Evolutionary conservation across 2,329 filamentous ascomycete species (phyloP).

Genomic region (Plenodomus tracheiphilus): DNA sequence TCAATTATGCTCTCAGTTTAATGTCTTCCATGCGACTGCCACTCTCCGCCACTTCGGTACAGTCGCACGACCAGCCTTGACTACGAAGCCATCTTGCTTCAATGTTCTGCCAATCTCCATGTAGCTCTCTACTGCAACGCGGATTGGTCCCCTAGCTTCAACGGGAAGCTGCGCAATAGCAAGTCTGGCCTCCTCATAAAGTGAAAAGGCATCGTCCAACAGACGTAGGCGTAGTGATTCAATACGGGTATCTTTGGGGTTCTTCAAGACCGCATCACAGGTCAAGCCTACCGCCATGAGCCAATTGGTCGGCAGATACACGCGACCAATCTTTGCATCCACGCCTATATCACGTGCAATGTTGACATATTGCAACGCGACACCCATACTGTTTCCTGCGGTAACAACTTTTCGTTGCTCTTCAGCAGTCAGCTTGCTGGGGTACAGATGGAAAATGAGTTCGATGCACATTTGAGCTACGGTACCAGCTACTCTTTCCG

Average conservation of each 20-base stretch:
- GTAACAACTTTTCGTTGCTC: slow-evolving; percentile 53
- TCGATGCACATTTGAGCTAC: slow-evolving; percentile 71
- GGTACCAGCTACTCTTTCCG: slow-evolving; percentile 70
- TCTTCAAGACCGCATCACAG: slow-evolving; percentile 57
- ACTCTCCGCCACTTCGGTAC: slow-evolving; percentile 55
- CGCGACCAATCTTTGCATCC: slow-evolving; percentile 66
- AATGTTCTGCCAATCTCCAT: slow-evolving; percentile 74
- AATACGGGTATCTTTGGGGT: slow-evolving; percentile 53
- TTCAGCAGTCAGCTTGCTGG: slow-evolving; percentile 30
- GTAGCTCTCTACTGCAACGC: slow-evolving; percentile 73
- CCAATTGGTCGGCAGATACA: slow-evolving; percentile 71
- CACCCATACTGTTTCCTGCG: slow-evolving; percentile 68
- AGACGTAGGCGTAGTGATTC: slow-evolving; percentile 58
- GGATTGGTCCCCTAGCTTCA: slow-evolving; percentile 64
- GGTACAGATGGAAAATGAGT: slow-evolving; percentile 65
- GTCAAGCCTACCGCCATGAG: slow-evolving; percentile 60
- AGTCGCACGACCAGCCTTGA: slow-evolving; percentile 52
- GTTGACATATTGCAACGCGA: slow-evolving; percentile 76
- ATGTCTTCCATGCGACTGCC: slow-evolving; percentile 61
- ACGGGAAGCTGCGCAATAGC: slow-evolving; percentile 65
- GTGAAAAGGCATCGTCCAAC: slow-evolving; percentile 62
- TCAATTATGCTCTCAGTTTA: slow-evolving; percentile 35
- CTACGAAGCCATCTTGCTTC: slow-evolving; percentile 48
- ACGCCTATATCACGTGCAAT: slow-evolving; percentile 73
- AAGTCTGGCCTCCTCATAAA: slow-evolving; percentile 59